These are phyloP conservation scores for Kodamaea fungicola DNA, from an alignment of 1,139 yeast genomes.

Conservation along the genomic window DNA sequence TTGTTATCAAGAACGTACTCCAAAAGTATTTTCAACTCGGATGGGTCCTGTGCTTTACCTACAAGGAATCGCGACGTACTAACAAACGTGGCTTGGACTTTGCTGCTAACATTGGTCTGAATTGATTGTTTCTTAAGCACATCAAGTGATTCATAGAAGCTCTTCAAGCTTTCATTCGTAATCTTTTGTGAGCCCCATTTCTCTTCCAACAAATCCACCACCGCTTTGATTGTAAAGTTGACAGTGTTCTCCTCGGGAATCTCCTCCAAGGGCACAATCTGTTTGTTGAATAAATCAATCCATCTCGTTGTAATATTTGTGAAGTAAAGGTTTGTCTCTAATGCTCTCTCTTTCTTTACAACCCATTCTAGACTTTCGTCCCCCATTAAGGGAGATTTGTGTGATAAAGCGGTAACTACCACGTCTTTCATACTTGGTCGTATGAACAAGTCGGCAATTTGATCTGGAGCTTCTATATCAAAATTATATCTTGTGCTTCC, in stretches of 20 bases:
- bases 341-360: constrained; percentile 14
- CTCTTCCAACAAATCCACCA: constrained; percentile 1
- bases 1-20: constrained; percentile 16
- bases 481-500: constrained; percentile 20
- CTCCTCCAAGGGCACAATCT: constrained; percentile 16
- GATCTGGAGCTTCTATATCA: constrained; percentile 35
- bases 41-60: constrained; percentile 8
- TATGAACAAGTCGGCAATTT: constrained; percentile 25
- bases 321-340: constrained; percentile 21
- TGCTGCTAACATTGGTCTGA: constrained; percentile 12
- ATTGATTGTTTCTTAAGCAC: constrained; percentile 18
- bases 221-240: constrained; percentile 3
- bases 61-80: constrained; percentile 20
- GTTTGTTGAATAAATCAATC: constrained; percentile 26
- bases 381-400: constrained; percentile 29
- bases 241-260: constrained; percentile 8
- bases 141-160: constrained; percentile 16
- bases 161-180: constrained; percentile 10
- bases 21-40: constrained; percentile 14
- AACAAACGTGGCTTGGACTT: constrained; percentile 16
- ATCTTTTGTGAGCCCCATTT: constrained; percentile 3
- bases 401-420: constrained; percentile 28
- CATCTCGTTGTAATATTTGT: constrained; percentile 29
- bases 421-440: constrained; percentile 25
- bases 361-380: constrained; percentile 20